Conservation (phyloP, 805 yeast species). For the Barnettozyma pratensis region DNA sequence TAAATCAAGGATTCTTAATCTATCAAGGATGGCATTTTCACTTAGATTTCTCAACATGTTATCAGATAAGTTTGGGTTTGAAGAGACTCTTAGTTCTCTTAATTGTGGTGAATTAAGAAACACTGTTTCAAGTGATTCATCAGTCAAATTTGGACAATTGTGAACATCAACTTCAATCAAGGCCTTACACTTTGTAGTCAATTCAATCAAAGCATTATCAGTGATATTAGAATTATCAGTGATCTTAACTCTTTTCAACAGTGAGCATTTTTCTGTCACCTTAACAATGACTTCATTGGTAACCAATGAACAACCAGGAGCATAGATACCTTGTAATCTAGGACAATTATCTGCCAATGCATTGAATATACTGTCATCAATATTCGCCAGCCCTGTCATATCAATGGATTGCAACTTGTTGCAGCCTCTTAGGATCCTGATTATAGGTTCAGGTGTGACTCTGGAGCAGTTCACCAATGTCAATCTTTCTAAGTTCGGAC, state of each 20-base stretch:
- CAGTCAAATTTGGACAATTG: constrained; percentile 69
- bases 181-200: constrained; percentile 69
- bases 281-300: constrained; percentile 57
- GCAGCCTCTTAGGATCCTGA: constrained; percentile 59
- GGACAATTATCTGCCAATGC: constrained; percentile 68
- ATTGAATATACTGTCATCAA: constrained; percentile 63
- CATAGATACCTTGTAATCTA: constrained; percentile 83
- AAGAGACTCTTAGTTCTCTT: constrained; percentile 79
- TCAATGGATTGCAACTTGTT: constrained; percentile 78
- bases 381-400: constrained; percentile 68
- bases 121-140: constrained; percentile 50
- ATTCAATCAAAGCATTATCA: constrained; percentile 53
- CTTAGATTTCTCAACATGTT: constrained; percentile 54
- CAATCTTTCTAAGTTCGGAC: constrained; percentile 76
- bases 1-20: constrained; percentile 76
- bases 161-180: constrained; percentile 89
- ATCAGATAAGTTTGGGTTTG: constrained; percentile 65
- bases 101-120: constrained; percentile 63
- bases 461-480: constrained; percentile 77
- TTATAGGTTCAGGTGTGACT: constrained; percentile 56
- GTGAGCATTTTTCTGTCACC: constrained; percentile 59
- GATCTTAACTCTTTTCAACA: constrained; percentile 77
- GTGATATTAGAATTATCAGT: constrained; percentile 65
- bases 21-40: constrained; percentile 45
- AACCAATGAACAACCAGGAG: constrained; percentile 76